Base-by-base conservation (phyloP, 768 basidiomycete genomes). In the Infundibulicybe gibba region DNA sequence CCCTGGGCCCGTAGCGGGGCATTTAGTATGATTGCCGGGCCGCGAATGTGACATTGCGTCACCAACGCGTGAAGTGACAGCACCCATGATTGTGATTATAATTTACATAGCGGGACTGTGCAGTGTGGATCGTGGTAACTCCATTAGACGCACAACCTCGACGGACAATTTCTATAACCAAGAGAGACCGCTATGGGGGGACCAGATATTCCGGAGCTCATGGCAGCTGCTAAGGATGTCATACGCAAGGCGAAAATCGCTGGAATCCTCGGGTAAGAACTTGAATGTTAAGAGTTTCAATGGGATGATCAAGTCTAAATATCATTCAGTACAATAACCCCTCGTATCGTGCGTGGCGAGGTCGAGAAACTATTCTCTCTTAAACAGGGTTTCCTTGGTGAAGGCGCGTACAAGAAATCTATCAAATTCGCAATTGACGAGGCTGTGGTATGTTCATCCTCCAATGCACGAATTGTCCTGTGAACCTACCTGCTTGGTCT, bases 321-420 rank as follows among this genome's bases (percentile, higher is more conserved):
- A n/a, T 42, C 4, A 3, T 17, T 40, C 50, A 81, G 78, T 32
- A 44, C 57, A 6, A 54, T 75, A 17, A 83, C 83, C 2, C 69
- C 69, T 13, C 75, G 76, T 17, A 65, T 73, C 11, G 67, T 85
- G 19, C 75, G 83, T 11, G 59, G 64, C 46, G 55, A 67, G n/a
- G 44, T 85, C 1, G 83, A 84, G 61, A 54, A 64, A 19, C 53
- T 67, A 17, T 66, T 82, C 38, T 48, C 53, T 3, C 59, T 86
- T n/a, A 66, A 70, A 8, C 52, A 62, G 5, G 78, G 76, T 0
- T 56, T 64, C 2, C 60, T 86, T 34, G 71, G 74, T 21, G 54
- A 49, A 20, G 57, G 64, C 15, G 64, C 72, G 41, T 79, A 74
- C 61, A 85, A 74, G 56, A 48, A 53, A 13, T 56, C 66, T 2